Percentiles rank a stretch among this genome's conserved stretches.
These are phyloP conservation scores for Starmerella kuoi DNA, from an alignment of 805 yeast species.

Conservation along the genomic window DNA sequence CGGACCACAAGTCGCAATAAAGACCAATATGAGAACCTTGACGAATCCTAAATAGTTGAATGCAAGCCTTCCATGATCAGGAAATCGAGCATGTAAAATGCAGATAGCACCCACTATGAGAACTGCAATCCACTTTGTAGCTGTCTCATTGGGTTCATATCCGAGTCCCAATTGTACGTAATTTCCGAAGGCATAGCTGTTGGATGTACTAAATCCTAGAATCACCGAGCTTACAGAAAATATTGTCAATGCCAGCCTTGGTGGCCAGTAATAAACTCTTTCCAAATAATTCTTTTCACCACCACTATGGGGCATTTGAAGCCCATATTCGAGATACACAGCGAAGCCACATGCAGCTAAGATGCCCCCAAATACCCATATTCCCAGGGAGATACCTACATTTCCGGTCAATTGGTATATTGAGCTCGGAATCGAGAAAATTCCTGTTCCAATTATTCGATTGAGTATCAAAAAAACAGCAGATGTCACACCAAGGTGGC, in stretches of 20 bases:
- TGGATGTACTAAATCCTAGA: constrained; percentile 50
- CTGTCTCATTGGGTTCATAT: constrained; percentile 29
- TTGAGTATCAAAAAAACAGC: constrained; percentile 41
- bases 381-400: constrained; percentile 42
- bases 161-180: constrained; percentile 40
- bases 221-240: constrained; percentile 45
- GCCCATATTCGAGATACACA: constrained; percentile 54
- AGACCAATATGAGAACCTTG: constrained; percentile 39
- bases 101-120: constrained; percentile 34
- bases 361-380: constrained; percentile 54
- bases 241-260: constrained; percentile 38
- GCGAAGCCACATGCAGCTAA: constrained; percentile 43
- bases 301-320: constrained; percentile 52
- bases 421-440: constrained; percentile 55
- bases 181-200: constrained; percentile 53
- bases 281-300: constrained; percentile 60
- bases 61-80: constrained; percentile 39
- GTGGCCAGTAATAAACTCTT: constrained; percentile 43
- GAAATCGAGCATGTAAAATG: constrained; percentile 38
- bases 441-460: constrained; percentile 65
- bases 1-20: constrained; percentile 40
- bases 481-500: constrained; percentile 28
- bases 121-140: constrained; percentile 36
- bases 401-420: constrained; percentile 46
- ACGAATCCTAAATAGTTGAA: constrained; percentile 45